Evolutionary conservation across 306 rosid species (phyloP), one percentile per base, ranked within the genome.

Genomic region (Cajanus cajan): DNA sequence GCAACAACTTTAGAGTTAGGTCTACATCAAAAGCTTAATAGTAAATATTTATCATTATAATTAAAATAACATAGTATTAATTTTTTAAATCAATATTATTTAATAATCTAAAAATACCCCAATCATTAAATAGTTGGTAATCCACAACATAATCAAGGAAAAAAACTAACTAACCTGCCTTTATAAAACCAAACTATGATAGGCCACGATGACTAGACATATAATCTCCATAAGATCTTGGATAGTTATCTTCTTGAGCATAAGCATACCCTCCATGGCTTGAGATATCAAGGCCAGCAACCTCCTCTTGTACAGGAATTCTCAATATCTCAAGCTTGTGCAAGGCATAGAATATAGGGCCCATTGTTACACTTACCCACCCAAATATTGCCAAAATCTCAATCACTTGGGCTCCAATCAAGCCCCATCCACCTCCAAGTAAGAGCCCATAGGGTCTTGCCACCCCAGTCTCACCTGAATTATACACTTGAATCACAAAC

Each of bases 361-460:
- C 96, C 96, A 93, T 89, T 72, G 94, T 89, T 25, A 63, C 65
- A 85, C 94, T 89, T 59, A 88, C 96, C 92, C 96, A 91, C 9
- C 52, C 83, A 74, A 85, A 79, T 21, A 88, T 89, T 45, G 57
- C 90, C 82, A 89, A 69, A 71, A 84, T 76, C 78, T 89, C 94
- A 62, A 68, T 34, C 5, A 86, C 76, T 86, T 91, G 96, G 28
- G 93, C 88, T 50, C 91, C 93, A 24, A 91, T 57, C 78, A 93
- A 80, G 15, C 87, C 84, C 93, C 90, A 90, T 3, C 93, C 96
- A 12, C 96, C 94, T 50, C 96, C 96, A 81, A 90, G 85, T 21
- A 89, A 8, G 11, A 89, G 84, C 1, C 96, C 92, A 64, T 78
- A 83, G n/a, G 97, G 92, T 44, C 94, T 68, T 25, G 36, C 24